Evolutionary conservation across 371 early-diverging fungal species (phyloP), one percentile per base, ranked within the genome.

Genomic region (Circinella minor): DNA sequence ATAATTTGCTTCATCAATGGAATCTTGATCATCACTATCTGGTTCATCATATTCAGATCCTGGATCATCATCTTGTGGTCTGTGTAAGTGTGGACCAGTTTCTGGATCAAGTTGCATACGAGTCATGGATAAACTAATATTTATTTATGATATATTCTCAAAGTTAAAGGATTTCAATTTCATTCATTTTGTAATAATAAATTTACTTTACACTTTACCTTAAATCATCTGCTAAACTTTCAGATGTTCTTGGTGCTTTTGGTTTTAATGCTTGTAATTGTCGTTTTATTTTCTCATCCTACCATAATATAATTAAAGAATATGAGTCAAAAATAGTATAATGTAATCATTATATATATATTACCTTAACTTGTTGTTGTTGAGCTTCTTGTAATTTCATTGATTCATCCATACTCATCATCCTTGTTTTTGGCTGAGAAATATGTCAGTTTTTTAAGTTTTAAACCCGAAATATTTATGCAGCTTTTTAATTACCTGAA

Each of bases 321-420:
- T 14, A 20, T 54, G n/a, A 27, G 39, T 46, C n/a, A 36, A 59
- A 9, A 27, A 2, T 27, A 27, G 27, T 27, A 27, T 27, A 27
- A 9, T 36, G 14, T 37, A 20, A 4, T n/a, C 5, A 36, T n/a
- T n/a, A n/a, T 1, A 10, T 11, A 18, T 64, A 1, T 63, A 36
- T 51, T 64, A 74, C 68, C 67, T 79, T 77, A 8, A 75, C 73
- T 37, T 70, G 71, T 59, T 77, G 74, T 62, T 74, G 76, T 48
- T 79, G 77, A 8, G 66, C 67, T 55, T 79, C 76, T 37, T 81
- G 79, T 47, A 81, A 27, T 57, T 77, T 65, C 37, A 81, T 67
- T 0, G 82, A 81, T 63, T 81, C 82, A 18, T 81, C 76, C 18
- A 81, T 62, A 62, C 76, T 71, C 54, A 81, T 76, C 75, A 81